Base-by-base conservation (phyloP, 345 rosid species). In the Kandelia obovata region DNA sequence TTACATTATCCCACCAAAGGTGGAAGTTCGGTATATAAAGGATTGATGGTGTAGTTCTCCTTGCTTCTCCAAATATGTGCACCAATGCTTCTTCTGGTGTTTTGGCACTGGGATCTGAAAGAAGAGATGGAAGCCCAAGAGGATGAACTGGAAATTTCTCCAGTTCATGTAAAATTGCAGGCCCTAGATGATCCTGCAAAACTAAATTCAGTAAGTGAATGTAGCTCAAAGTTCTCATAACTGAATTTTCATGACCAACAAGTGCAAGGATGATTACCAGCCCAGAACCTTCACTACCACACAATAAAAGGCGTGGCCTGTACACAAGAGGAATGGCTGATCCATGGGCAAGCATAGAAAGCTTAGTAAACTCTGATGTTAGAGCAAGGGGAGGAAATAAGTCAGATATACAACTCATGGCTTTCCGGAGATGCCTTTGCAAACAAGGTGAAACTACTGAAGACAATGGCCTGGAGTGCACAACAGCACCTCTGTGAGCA, bases 1-100 rank as follows among this genome's bases (percentile, higher is more conserved):
- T 80, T 86, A 92, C 99, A 61, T 84, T 92, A 66, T 95, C 99
- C 99, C 99, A 92, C 99, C 99, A 95, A 76, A 92, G 96, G 73
- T 88, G 80, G 65, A 95, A 92, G 73, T 92, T 93, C 7, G 98
- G 91, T 73, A 95, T 81, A 70, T 95, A 92, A 68, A 95, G 91
- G 72, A 95, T 86, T 27, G 99, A 95, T 30, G 99, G 98, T 57
- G 94, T 95, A 5, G 92, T 84, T 86, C 96, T 90, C 82, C 98
- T 87, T 43, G 99, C 98, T 90, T 95, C 99, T 52, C 94, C 87
- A 84, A 95, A 95, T 81, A 95, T 89, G 80, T 95, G 99, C 58
- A 95, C 99, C 83, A 95, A 63, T 28, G 99, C 99, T 82, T 95
- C 99, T 81, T 95, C 99, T 9, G 99, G 96, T 49, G 97, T 92